phyloP scores from a whole-genome alignment of 495 filamentous ascomycete species.

The Patellaria atrata region DNA sequence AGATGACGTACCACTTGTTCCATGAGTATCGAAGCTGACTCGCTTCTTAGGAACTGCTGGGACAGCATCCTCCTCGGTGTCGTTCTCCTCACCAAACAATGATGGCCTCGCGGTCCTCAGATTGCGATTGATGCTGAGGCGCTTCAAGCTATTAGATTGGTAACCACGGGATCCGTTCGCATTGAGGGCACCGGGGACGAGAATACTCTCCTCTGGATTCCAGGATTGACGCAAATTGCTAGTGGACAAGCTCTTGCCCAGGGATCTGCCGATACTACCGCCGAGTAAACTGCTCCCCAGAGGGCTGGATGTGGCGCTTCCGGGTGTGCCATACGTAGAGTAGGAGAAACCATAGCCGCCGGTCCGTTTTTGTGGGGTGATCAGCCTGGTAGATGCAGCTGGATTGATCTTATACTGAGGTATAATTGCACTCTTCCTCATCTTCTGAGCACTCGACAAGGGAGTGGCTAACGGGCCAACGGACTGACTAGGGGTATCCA shows the following conservation, averaged over 20 bases:
- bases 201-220: conserved; percentile 59
- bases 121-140: conserved; percentile 75
- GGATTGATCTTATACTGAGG: conserved; percentile 85
- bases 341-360: conserved; percentile 78
- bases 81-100: conserved; percentile 30
- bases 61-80: conserved; percentile 23
- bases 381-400: conserved; percentile 55
- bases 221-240: conserved; percentile 54
- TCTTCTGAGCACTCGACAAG: conserved; percentile 53
- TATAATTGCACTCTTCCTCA: conserved; percentile 59
- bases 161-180: conserved; percentile 47
- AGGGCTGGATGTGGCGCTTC: conserved; percentile 56
- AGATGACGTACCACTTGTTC: conserved; percentile 26
- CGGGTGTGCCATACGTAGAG: conserved; percentile 72
- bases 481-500: conserved; percentile 48
- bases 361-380: conserved; percentile 57
- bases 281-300: conserved; percentile 54
- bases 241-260: conserved; percentile 50
- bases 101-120: conserved; percentile 49
- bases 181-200: conserved; percentile 76
- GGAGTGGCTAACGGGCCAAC: conserved; percentile 80
- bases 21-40: conserved; percentile 71
- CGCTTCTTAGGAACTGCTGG: conserved; percentile 51
- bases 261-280: conserved; percentile 40
- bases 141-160: conserved; percentile 56